Conservation (phyloP, 176 grass and related monocot species). For the Carex cristatella region DNA sequence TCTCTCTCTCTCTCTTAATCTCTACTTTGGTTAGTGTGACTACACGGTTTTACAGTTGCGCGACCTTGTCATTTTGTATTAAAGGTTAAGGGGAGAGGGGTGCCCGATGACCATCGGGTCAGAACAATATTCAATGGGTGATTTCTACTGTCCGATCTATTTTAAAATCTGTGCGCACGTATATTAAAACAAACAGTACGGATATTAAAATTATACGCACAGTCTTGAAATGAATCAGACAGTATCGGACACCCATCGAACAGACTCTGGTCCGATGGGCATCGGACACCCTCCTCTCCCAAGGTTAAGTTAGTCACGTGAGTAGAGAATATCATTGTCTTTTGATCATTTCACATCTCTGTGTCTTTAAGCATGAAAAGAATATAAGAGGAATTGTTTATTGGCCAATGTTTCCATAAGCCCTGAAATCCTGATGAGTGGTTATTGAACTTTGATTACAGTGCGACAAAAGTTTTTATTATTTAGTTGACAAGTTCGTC, state of each 20-base stretch:
- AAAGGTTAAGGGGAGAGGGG: not conserved
- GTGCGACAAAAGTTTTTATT: not conserved
- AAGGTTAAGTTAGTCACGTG: slow-evolving; percentile 12
- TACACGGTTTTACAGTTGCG: not conserved
- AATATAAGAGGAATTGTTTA: not conserved
- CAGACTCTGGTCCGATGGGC: too few species aligned
- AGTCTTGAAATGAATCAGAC: too few species aligned
- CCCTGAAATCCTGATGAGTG: not conserved
- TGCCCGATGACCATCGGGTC: too few species aligned
- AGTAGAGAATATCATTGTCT: not conserved
- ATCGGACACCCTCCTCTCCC: too few species aligned
- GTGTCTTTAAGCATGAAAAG: not conserved
- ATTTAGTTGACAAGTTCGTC: not conserved
- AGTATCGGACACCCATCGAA: too few species aligned
- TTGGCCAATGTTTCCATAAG: not conserved
- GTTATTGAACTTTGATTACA: not conserved
- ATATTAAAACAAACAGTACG: too few species aligned
- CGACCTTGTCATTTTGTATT: not conserved
- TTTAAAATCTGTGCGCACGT: too few species aligned
- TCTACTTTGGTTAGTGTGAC: not conserved
- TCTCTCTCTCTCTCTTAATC: not conserved
- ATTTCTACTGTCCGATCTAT: too few species aligned
- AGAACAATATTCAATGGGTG: too few species aligned
- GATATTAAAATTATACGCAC: too few species aligned
- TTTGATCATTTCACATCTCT: slow-evolving; percentile 4